Base-by-base conservation (phyloP, 2,329 filamentous ascomycete genomes). In the Trichophyton benhamiae region DNA sequence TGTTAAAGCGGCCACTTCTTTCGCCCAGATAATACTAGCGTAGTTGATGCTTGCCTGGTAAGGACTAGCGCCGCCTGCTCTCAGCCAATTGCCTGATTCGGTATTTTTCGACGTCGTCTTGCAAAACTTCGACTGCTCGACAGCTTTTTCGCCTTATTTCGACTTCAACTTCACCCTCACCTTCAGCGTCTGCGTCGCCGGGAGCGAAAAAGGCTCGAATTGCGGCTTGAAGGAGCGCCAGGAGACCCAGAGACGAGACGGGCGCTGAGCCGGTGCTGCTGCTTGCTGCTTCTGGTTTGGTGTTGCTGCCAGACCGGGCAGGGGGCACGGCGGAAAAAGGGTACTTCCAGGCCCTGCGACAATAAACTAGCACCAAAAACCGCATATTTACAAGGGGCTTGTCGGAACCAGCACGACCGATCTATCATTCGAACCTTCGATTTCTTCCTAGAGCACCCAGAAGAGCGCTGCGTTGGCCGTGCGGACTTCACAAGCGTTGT, bases 381-480 rank as follows among this genome's bases (percentile, higher is more conserved):
- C 49, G 49, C 49, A 53, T 53, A 53, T 53, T 53, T n/a, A 33
- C 49, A 53, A 53, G 49, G 49, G 49, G 22, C 41, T 15, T 33
- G 49, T 53, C 49, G 49, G 49, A 53, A 30, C 49, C 49, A 53
- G 22, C 49, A 33, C 27, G 22, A 53, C 49, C 49, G n/a, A 53
- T 53, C 49, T 20, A 53, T 30, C 11, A 38, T 38, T 38, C 33
- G 33, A 13, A 11, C 49, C 17, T 53, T 53, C 49, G 22, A 33
- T 13, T 33, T 53, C 22, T n/a, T 33, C 49, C 49, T 53, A 15
- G 13, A 6, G 7, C 49, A 15, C 25, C 15, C 41, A 6, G 7
- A 44, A 44, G n/a, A 44, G 22, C 33, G 44, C 44, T 25, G 44
- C n/a, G 33, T 38, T 38, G 33, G 33, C 9, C 11, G 4, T 48